A percentile compares a stretch with the other conserved stretches of the same genome.
These are phyloP conservation scores for Entamoeba histolytica DNA, from an alignment of 208 protist species.

Conservation along the genomic window DNA sequence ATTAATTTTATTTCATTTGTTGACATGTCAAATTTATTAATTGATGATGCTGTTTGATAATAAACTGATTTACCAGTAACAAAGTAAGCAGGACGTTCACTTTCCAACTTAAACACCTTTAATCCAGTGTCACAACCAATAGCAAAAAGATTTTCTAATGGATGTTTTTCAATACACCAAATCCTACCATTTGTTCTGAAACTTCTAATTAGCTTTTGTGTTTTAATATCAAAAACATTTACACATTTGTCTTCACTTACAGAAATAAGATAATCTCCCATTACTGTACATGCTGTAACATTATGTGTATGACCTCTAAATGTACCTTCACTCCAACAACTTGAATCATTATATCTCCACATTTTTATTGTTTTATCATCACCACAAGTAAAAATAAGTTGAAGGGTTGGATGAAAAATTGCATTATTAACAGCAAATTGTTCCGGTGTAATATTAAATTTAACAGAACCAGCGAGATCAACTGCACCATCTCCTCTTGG, in stretches of 20 bases:
- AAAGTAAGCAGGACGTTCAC: not conserved
- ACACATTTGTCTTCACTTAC: not conserved
- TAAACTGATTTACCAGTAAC: not conserved
- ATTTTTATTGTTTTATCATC: not conserved
- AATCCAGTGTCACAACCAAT: not conserved
- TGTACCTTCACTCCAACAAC: not conserved
- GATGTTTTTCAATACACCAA: not conserved
- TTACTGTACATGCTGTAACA: not conserved
- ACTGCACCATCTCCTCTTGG: not conserved
- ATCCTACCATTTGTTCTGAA: not conserved
- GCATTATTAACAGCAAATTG: not conserved
- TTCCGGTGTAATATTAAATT: not conserved
- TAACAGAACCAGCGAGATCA: not conserved
- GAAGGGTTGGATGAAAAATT: not conserved
- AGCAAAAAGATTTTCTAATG: not conserved
- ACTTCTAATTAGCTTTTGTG: not conserved
- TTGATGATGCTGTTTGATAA: not conserved
- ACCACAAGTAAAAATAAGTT: not conserved
- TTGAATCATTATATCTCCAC: not conserved
- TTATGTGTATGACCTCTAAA: not conserved
- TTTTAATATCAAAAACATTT: not conserved
- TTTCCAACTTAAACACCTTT: not conserved
- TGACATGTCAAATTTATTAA: not conserved
- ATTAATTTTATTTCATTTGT: not conserved
- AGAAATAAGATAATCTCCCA: not conserved